Percentiles rank a stretch among this genome's conserved stretches.
phyloP scores from a whole-genome alignment of 2,329 filamentous ascomycete species.

The Pestalotiopsis sp. region DNA sequence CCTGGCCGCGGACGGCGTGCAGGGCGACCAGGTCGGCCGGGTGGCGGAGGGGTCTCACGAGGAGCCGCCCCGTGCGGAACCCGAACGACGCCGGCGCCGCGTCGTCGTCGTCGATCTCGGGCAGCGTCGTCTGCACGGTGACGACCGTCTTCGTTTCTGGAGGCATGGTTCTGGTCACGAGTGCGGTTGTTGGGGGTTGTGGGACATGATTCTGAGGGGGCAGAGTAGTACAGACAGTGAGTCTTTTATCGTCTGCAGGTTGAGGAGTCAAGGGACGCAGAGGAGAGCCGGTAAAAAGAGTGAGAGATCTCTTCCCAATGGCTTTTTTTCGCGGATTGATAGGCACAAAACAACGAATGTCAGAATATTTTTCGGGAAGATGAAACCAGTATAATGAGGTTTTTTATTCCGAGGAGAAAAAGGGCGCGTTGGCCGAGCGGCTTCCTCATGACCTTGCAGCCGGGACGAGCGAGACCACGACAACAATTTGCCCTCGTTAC shows the following conservation, averaged over 20 bases:
- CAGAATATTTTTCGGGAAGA: too few relatives aligned
- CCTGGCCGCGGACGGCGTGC: not conserved
- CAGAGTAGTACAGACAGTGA: not conserved
- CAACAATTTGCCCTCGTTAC: not conserved
- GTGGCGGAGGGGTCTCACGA: not conserved
- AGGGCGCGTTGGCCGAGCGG: too few relatives aligned
- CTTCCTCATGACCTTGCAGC: too few relatives aligned
- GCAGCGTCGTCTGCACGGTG: not conserved
- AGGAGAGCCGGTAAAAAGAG: too few relatives aligned
- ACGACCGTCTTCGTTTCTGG: not conserved
- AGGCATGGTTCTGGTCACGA: not conserved
- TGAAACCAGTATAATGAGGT: too few relatives aligned
- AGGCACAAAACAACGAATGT: too few relatives aligned
- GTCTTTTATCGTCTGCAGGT: too few relatives aligned
- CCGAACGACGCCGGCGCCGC: not conserved
- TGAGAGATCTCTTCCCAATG: too few relatives aligned
- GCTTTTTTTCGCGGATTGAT: too few relatives aligned
- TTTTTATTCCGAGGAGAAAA: too few relatives aligned
- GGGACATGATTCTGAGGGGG: not conserved
- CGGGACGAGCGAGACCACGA: not conserved
- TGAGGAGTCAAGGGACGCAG: too few relatives aligned
- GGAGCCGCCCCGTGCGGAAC: not conserved
- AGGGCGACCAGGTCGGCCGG: not conserved
- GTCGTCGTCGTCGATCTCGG: not conserved
- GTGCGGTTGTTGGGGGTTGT: not conserved